A percentile compares a stretch with the other conserved stretches of the same genome.
Evolutionary conservation across 2,329 filamentous ascomycete species (phyloP).

Genomic region (Furcasterigmium sp.): DNA sequence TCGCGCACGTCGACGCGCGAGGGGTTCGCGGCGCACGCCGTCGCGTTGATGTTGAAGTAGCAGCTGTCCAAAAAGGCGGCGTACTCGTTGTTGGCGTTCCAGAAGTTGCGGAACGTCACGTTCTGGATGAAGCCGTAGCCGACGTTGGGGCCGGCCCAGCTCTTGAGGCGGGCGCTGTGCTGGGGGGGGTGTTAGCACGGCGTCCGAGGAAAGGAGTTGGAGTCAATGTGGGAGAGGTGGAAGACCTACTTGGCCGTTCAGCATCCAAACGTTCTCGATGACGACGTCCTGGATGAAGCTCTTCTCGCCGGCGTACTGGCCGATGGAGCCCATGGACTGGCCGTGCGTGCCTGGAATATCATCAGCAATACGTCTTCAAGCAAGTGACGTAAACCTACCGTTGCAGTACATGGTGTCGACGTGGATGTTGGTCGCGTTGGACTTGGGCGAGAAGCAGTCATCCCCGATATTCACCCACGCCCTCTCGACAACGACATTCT

Average conservation of each 20-base stretch:
- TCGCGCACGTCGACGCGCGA: slow-evolving; percentile 50
- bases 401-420: slow-evolving; percentile 57
- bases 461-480: slow-evolving; percentile 54
- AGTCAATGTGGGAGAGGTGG: background rate
- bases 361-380: too few relatives aligned
- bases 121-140: slow-evolving; percentile 55
- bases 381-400: too few relatives aligned
- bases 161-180: slow-evolving; percentile 60
- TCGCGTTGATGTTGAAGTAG: slow-evolving; percentile 49
- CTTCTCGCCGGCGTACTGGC: slow-evolving; percentile 49
- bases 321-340: slow-evolving; percentile 55
- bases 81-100: slow-evolving; percentile 55
- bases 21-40: slow-evolving; percentile 54
- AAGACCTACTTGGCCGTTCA: slow-evolving; percentile 25
- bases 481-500: slow-evolving; percentile 11
- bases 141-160: slow-evolving; percentile 50
- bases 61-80: slow-evolving; percentile 49
- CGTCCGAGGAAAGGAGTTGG: too few relatives aligned
- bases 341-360: slow-evolving; percentile 55
- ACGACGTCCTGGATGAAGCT: slow-evolving; percentile 37
- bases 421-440: slow-evolving; percentile 53
- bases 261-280: slow-evolving; percentile 50
- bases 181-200: too few relatives aligned
- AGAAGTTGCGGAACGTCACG: slow-evolving; percentile 54
- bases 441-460: slow-evolving; percentile 60